phyloP scores from a whole-genome alignment of 163 green algal genomes.

The Prototheca wickerhamii region DNA sequence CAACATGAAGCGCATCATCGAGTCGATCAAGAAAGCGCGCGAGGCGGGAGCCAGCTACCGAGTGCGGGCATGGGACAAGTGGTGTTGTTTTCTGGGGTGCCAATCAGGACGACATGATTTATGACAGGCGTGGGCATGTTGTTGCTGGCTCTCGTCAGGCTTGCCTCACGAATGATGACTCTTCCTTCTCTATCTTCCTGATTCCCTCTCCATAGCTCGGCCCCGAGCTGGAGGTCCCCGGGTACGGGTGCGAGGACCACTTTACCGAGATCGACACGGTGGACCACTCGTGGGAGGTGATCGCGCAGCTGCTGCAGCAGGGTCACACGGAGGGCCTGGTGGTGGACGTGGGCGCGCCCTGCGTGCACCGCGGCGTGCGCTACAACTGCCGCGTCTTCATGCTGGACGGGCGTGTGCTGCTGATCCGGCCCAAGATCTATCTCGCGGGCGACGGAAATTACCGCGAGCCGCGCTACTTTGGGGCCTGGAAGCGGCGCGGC shows the following conservation, averaged over 20 bases:
- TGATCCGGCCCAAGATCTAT: slow-evolving; percentile 90
- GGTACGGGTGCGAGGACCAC: slow-evolving; percentile 98
- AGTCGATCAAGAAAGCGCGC: slow-evolving; percentile 70
- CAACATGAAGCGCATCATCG: slow-evolving; percentile 77
- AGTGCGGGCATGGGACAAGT: slow-evolving; percentile 35
- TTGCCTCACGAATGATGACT: not conserved
- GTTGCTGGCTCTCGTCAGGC: not conserved
- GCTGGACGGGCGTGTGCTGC: slow-evolving; percentile 70
- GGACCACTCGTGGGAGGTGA: slow-evolving; percentile 67
- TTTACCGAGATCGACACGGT: slow-evolving; percentile 91
- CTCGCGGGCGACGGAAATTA: slow-evolving; percentile 98
- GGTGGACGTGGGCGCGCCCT: slow-evolving; percentile 85
- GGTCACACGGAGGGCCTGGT: slow-evolving; percentile 71
- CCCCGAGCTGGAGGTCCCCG: slow-evolving; percentile 90
- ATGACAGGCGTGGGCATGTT: not conserved
- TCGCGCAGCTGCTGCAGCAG: slow-evolving; percentile 36
- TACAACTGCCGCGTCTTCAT: slow-evolving; percentile 82
- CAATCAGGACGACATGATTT: not conserved
- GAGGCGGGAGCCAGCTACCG: slow-evolving; percentile 63
- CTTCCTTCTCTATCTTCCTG: not conserved
- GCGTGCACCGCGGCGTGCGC: slow-evolving; percentile 69
- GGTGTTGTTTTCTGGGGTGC: not conserved
- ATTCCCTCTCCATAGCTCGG: slow-evolving; percentile 55
- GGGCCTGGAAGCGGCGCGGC: slow-evolving; percentile 65
- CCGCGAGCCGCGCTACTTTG: slow-evolving; percentile 75